A percentile compares a stretch with the other conserved stretches of the same genome.
phyloP scores from a whole-genome alignment of 371 early-diverging fungal species.

The Conidiobolus incongruus region DNA sequence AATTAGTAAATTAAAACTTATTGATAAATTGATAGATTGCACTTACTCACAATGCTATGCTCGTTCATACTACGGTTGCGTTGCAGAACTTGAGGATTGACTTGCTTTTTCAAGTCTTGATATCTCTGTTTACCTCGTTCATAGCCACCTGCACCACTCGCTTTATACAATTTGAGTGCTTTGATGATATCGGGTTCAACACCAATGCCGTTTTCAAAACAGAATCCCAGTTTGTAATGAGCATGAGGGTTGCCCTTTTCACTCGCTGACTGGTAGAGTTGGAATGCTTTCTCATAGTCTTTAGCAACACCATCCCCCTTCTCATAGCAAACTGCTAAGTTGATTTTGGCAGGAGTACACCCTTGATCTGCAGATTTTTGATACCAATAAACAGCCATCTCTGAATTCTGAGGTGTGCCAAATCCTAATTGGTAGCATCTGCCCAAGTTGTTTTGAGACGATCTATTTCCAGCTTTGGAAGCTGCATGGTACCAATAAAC shows the following conservation, averaged over 20 bases:
- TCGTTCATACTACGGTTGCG: too few relatives aligned
- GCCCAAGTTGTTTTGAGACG: constrained; percentile 44
- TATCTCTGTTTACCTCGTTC: too few relatives aligned
- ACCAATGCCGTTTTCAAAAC: constrained; percentile 65
- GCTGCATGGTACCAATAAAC: constrained; percentile 4
- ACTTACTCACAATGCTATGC: too few relatives aligned
- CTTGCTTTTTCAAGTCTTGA: too few relatives aligned
- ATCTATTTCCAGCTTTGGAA: constrained; percentile 20
- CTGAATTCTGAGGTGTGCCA: constrained; percentile 35
- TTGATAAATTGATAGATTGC: too few relatives aligned
- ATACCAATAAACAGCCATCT: constrained; percentile 52
- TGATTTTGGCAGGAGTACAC: constrained; percentile 55
- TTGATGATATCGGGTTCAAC: constrained; percentile 32
- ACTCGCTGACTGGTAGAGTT: constrained; percentile 55
- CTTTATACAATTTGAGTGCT: constrained; percentile 19
- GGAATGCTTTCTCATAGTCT: constrained; percentile 37
- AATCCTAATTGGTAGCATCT: constrained; percentile 64
- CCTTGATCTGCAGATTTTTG: constrained; percentile 39
- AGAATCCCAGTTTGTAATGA: constrained; percentile 35
- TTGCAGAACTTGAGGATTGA: too few relatives aligned
- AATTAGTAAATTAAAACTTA: too few relatives aligned
- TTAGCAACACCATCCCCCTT: constrained; percentile 43
- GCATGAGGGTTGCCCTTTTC: constrained; percentile 45
- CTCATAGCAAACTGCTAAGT: constrained; percentile 53
- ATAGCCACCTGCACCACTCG: neutral